Percentiles rank a stretch among this genome's conserved stretches.
Conservation (phyloP, 1,139 yeast genomes). For the Suhomyces terraborum region DNA sequence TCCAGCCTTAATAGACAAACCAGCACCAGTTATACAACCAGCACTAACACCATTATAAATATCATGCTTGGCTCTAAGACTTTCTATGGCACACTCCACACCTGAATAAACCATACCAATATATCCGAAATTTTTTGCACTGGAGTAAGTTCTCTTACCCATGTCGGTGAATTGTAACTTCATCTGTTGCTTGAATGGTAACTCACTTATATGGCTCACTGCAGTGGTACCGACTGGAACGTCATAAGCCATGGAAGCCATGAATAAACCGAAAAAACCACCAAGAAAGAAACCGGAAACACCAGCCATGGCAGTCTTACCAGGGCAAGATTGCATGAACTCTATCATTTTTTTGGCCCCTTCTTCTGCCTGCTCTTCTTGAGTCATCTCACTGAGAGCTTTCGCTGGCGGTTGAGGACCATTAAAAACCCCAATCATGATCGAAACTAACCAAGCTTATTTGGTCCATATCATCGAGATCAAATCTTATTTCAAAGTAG, state of each 20-base stretch:
- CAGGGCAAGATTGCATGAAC: conserved; percentile 93
- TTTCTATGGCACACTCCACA: conserved; percentile 89
- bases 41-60: conserved; percentile 90
- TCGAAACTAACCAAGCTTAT: not conserved
- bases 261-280: conserved; percentile 93
- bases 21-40: conserved; percentile 93
- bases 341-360: conserved; percentile 86
- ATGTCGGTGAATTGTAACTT: conserved; percentile 87
- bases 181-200: conserved; percentile 93
- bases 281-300: conserved; percentile 94
- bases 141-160: conserved; percentile 81
- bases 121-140: conserved; percentile 93
- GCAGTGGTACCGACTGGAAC: conserved; percentile 69
- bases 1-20: conserved; percentile 87
- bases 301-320: conserved; percentile 88
- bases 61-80: conserved; percentile 87
- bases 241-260: conserved; percentile 92
- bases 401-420: conserved; percentile 35
- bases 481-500: conserved; percentile 1
- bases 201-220: conserved; percentile 62
- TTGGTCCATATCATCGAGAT: not conserved
- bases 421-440: conserved; percentile 28
- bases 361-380: conserved; percentile 89
- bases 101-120: conserved; percentile 94
- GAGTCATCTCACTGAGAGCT: conserved; percentile 71